Evolutionary conservation across 129 eudicot species (phyloP), one percentile per base, ranked within the genome.

Genomic region (Erigeron canadensis): DNA sequence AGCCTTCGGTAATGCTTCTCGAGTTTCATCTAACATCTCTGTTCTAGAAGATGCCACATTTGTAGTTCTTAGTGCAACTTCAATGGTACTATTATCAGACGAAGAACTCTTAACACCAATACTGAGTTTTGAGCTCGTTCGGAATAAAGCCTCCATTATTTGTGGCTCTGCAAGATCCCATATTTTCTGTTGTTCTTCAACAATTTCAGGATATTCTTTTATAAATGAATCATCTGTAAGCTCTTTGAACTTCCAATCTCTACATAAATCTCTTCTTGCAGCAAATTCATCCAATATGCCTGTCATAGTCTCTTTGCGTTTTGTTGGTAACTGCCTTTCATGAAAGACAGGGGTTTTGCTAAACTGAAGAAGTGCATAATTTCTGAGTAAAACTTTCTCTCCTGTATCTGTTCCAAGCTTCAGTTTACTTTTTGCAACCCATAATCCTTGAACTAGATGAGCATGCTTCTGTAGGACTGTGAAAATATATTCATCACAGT

Each of bases 171-270:
- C 11, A 41, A 0, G 19, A 67, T 77, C 83, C 98, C 97, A 94
- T 40, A 42, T 62, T 66, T 77, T 68, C 75, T 70, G 80, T 72
- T 94, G 93, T 80, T 79, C 73, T 80, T 40, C 54, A 10, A 77
- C 89, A 79, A 90, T 17, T 50, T 84, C n/a, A 2, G 89, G 87
- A 46, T 90, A 18, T 16, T 59, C 83, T 79, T 87, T 90, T 11
- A 79, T 72, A 73, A 94, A 94, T 9, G 72, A 71, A 13, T 42
- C 48, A 77, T 94, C 98, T 10, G 83, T 71, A 47, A 62, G 45
- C 81, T 84, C 93, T 75, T 74, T 87, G 57, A 94, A 87, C 65
- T 94, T 94, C 98, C 98, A 94, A 77, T 87, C 96, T 46, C 73
- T 40, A 23, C 72, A 82, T 18, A 79, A 47, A 21, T 80, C 79